Percentiles rank a stretch among this genome's conserved stretches.
phyloP scores from a whole-genome alignment of 805 yeast species.

The Schizosaccharomyces octosporus region DNA sequence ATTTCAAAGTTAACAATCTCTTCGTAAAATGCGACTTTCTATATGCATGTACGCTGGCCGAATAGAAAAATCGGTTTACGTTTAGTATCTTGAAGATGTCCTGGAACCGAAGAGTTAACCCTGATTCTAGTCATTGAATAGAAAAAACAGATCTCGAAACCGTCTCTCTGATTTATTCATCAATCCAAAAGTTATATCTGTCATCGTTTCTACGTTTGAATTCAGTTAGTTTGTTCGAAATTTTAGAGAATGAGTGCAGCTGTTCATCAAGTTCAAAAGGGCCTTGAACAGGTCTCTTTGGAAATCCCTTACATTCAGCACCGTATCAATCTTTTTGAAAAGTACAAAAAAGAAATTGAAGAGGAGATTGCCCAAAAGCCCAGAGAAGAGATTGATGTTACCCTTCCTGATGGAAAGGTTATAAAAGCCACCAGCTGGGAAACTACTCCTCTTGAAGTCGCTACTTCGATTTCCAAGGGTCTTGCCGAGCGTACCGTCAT shows the following conservation, averaged over 20 bases:
- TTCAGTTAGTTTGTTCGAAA: not conserved
- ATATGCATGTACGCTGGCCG: too few species aligned
- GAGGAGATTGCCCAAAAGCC: constrained; percentile 29
- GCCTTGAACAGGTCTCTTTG: not conserved
- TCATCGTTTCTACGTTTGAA: not conserved
- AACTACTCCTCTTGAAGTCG: constrained; percentile 71
- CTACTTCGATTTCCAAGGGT: constrained; percentile 61
- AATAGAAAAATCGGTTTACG: too few species aligned
- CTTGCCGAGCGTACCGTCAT: constrained; percentile 75
- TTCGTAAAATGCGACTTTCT: too few species aligned
- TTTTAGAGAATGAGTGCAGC: not conserved
- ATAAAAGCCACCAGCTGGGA: constrained; percentile 69
- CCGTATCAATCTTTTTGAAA: constrained; percentile 56
- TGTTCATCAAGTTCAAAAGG: not conserved
- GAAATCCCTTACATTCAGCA: constrained; percentile 59
- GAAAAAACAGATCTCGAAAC: too few species aligned
- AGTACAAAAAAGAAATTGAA: constrained; percentile 54
- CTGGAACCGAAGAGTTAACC: too few species aligned
- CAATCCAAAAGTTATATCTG: not conserved
- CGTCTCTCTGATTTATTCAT: too few species aligned
- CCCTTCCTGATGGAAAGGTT: constrained; percentile 64
- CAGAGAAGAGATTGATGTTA: constrained; percentile 44
- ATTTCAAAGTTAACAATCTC: too few species aligned
- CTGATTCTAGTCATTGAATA: too few species aligned
- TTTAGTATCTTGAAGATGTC: too few species aligned